These are phyloP conservation scores for Oemleria cerasiformis DNA, from an alignment of 306 rosid genomes.

Conservation along the genomic window DNA sequence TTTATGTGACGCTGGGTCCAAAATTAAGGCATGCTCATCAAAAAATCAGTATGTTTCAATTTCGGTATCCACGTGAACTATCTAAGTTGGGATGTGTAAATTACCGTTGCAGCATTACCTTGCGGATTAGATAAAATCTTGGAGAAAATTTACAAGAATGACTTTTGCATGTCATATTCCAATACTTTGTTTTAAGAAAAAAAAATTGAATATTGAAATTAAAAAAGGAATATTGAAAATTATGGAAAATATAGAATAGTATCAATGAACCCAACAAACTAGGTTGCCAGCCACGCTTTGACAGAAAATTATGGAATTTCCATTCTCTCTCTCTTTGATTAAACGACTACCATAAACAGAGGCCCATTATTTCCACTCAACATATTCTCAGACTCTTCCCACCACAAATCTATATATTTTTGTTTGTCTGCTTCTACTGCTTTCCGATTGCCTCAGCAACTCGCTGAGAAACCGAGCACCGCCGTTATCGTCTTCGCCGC, in stretches of 20 bases:
- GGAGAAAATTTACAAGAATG: too few relatives aligned
- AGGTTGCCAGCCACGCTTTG: conserved; percentile 59
- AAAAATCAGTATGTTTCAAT: too few relatives aligned
- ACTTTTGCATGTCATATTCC: too few relatives aligned
- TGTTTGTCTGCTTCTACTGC: conserved; percentile 20
- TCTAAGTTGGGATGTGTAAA: too few relatives aligned
- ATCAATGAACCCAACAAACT: conserved; percentile 31
- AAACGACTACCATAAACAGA: conserved; percentile 21
- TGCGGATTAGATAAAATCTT: too few relatives aligned
- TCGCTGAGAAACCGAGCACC: conserved; percentile 30
- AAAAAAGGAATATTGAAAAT: background rate
- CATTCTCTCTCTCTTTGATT: background rate
- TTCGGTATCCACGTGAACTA: too few relatives aligned
- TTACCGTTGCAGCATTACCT: too few relatives aligned
- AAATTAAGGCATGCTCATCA: too few relatives aligned
- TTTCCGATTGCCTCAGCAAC: conserved; percentile 35
- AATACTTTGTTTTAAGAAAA: background rate
- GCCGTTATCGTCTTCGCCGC: background rate
- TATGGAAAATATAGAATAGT: background rate
- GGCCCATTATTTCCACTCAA: conserved; percentile 29
- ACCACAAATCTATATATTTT: conserved; percentile 4
- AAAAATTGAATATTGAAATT: background rate
- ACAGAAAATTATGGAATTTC: conserved; percentile 48
- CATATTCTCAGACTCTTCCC: conserved; percentile 65
- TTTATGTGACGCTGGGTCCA: too few relatives aligned